Evolutionary conservation across 179 eudicot species (phyloP).

Genomic region (Spergularia azorica): DNA sequence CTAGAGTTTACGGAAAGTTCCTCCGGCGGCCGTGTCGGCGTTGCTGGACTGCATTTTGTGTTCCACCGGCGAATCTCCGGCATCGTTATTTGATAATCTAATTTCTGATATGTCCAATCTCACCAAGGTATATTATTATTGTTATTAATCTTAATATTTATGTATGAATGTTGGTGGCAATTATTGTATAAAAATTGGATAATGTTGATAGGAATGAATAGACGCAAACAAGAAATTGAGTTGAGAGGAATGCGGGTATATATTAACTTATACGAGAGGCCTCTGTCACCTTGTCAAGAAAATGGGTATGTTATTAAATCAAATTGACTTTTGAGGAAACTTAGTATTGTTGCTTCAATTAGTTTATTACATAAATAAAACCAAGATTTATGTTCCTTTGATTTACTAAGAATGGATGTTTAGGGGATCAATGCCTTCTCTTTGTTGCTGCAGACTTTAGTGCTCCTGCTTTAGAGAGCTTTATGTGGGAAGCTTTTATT

Average conservation of each 20-base stretch:
- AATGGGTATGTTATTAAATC: slow-evolving; percentile 50
- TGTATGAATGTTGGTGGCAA: neutral
- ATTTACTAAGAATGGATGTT: no score
- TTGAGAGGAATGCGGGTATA: slow-evolving; percentile 37
- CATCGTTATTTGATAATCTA: slow-evolving; percentile 55
- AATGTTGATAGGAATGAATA: slow-evolving; percentile 45
- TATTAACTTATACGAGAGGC: slow-evolving; percentile 57
- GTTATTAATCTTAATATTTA: neutral
- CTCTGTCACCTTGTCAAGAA: slow-evolving; percentile 70
- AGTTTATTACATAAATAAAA: no score
- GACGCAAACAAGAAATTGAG: slow-evolving; percentile 43
- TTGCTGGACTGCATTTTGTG: slow-evolving; percentile 74
- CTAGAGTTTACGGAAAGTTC: slow-evolving; percentile 66
- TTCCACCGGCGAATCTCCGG: slow-evolving; percentile 55
- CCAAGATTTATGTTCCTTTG: no score
- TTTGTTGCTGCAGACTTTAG: slow-evolving; percentile 41
- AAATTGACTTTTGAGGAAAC: no score
- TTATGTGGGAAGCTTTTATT: slow-evolving; percentile 60
- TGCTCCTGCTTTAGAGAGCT: slow-evolving; percentile 41
- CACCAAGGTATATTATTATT: slow-evolving; percentile 38
- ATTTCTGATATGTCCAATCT: slow-evolving; percentile 45
- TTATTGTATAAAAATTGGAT: neutral
- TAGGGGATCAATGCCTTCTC: neutral
- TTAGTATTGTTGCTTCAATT: no score
- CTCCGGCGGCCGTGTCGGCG: slow-evolving; percentile 79